A percentile compares a stretch with the other conserved stretches of the same genome.
These are phyloP conservation scores for Sclerotinia borealis DNA, from an alignment of 2,329 filamentous ascomycete species.

Conservation along the genomic window DNA sequence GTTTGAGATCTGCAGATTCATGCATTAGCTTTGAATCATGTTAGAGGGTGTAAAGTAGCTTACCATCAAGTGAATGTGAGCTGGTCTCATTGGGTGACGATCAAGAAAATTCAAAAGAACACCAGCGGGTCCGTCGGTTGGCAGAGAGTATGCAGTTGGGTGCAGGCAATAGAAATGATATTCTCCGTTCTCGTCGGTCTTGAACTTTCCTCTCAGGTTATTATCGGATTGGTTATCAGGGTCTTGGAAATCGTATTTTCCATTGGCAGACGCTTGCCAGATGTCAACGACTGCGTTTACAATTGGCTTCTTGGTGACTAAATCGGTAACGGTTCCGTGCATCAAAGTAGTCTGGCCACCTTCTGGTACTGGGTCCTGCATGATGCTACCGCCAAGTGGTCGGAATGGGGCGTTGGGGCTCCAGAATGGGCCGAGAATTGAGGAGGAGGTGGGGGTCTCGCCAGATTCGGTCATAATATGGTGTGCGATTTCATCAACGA, in stretches of 20 bases:
- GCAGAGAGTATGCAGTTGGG: conserved; percentile 37
- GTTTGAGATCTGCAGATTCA: conserved; percentile 40
- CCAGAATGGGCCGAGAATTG: conserved; percentile 84
- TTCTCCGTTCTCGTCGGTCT: conserved; percentile 49
- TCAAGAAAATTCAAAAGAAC: conserved; percentile 48
- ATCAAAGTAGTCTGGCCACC: conserved; percentile 52
- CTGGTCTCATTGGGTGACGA: conserved; percentile 50
- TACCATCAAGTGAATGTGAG: conserved; percentile 53
- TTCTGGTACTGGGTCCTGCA: conserved; percentile 40
- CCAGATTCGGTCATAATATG: conserved; percentile 22
- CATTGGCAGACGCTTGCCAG: conserved; percentile 58
- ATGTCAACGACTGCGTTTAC: conserved; percentile 53
- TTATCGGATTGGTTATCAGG: conserved; percentile 51
- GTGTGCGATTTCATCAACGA: conserved; percentile 50
- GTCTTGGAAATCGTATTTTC: conserved; percentile 55
- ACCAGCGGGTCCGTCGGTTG: conserved; percentile 47
- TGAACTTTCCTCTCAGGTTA: conserved; percentile 56
- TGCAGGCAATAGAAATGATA: conserved; percentile 46
- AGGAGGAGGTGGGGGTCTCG: conserved; percentile 43
- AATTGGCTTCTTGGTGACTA: conserved; percentile 22
- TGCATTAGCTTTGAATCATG: not conserved
- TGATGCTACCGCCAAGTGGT: conserved; percentile 64
- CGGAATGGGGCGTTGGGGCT: conserved; percentile 63
- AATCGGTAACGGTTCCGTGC: conserved; percentile 49
- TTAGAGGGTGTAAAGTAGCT: not conserved